Evolutionary conservation across 2,329 filamentous ascomycete species (phyloP).

Genomic region (Microdochium trichocladiopsis): DNA sequence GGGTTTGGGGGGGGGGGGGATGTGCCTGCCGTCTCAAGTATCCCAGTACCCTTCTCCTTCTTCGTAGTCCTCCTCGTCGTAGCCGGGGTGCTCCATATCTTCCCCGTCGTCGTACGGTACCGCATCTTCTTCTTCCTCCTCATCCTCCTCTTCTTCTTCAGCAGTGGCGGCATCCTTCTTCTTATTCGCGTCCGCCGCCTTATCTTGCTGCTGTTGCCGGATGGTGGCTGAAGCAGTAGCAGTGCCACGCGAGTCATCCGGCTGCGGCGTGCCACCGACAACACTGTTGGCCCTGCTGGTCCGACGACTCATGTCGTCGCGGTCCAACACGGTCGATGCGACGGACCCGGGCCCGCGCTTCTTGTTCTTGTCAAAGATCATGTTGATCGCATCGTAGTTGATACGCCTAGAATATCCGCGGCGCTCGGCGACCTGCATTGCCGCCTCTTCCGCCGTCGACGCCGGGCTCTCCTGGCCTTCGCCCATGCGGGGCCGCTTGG

Average conservation of each 20-base stretch:
- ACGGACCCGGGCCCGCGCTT: slow-evolving; percentile 40
- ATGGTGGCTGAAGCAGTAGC: slow-evolving; percentile 22
- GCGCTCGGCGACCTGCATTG: slow-evolving; percentile 59
- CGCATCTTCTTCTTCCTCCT: slow-evolving; percentile 24
- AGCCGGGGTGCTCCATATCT: slow-evolving; percentile 15
- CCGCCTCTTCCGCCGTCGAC: slow-evolving; percentile 62
- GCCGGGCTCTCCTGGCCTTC: slow-evolving; percentile 61
- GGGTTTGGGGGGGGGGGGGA: too few species aligned
- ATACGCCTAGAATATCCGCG: slow-evolving; percentile 67
- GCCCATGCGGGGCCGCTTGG: slow-evolving; percentile 47
- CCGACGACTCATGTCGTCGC: slow-evolving; percentile 27
- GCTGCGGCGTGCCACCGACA: background rate
- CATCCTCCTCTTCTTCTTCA: slow-evolving; percentile 23
- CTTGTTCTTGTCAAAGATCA: slow-evolving; percentile 44
- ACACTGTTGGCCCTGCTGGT: slow-evolving; percentile 24
- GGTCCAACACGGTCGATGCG: slow-evolving; percentile 31
- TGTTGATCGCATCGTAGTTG: slow-evolving; percentile 60
- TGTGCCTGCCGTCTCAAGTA: background rate
- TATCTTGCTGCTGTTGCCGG: slow-evolving; percentile 1
- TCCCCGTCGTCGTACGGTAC: slow-evolving; percentile 14
- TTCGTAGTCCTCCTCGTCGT: slow-evolving; percentile 27
- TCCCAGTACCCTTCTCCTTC: slow-evolving; percentile 21
- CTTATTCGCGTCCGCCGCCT: slow-evolving; percentile 2
- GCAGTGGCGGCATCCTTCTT: slow-evolving; percentile 23
- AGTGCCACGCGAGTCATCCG: background rate